Base-by-base conservation (phyloP, 257 asterid genomes). In the Salvia splendens region DNA sequence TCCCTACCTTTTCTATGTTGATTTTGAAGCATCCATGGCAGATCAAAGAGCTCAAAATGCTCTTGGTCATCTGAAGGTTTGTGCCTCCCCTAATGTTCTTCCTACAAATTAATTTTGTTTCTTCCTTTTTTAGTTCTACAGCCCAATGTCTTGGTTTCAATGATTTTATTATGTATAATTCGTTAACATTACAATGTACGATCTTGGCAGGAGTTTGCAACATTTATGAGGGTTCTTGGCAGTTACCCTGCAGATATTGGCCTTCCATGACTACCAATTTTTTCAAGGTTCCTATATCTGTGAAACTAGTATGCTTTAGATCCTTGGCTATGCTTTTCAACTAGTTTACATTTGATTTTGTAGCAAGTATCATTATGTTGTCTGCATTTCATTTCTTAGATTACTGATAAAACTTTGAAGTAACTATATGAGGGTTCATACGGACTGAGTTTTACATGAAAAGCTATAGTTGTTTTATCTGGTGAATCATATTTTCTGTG, bases 11-110 rank as follows among this genome's bases (percentile, higher is more conserved):
- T 94, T 94, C 83, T 94, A 91, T 70, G 93, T 94, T 56, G 99
- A 94, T 83, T 94, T 94, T 70, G 98, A 94, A 82, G 97, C 98
- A 74, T 94, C 99, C 71, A 94, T 91, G 97, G 99, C 99, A 33
- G 99, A 94, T 62, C 89, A 87, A 82, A 89, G 87, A 73, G 93
- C 99, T 75, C 99, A 94, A 82, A 89, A 94, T 84, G 99, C 99
- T 74, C 93, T 94, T 68, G 83, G 87, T 17, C 91, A 94, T 83
- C 83, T 91, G 46, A 83, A 94, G 95, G 98, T 91, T 63, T 65
- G 57, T 72, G 33, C 71, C 12, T 53, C 24, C 15, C 56, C 20
- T 54, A 41, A 24, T 42, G 14, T 62, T 60, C 66, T 78, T 2
- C 60, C 12, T 67, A 56, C 28, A 61, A 24, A 24, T 24, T 24